Evolutionary conservation across 1,139 yeast genomes (phyloP), one percentile per base, ranked within the genome.

Genomic region (Sugiyamaella novakii): DNA sequence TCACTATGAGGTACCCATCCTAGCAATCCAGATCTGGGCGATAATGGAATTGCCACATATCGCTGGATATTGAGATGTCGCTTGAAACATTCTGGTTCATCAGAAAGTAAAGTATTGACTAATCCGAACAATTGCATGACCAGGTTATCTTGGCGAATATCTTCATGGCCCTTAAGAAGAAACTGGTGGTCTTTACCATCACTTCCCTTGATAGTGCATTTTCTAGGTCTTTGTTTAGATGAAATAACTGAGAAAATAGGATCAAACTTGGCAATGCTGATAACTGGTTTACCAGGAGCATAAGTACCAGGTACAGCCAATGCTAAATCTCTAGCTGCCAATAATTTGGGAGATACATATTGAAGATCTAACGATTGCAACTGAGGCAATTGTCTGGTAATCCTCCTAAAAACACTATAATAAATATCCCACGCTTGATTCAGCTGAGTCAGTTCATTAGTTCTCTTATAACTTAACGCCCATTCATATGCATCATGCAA

Each of bases 1-100:
- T 94, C 98, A 63, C 95, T 85, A 63, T 92, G 91, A 6, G 96
- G 92, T 25, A 94, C 98, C 98, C 98, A 94, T 0, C 98, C 96
- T 40, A 92, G 70, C 46, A 94, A 70, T 55, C 99, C 99, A n/a
- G 96, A 89, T 63, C 88, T 89, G 19, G 98, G 99, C 2, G 98
- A 89, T 45, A 94, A 72, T 7, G 99, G 98, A 59, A 87, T 91
- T 0, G 97, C 97, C 0, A 96, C 83, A 68, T 82, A 92, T 57
- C 84, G 83, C 60, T 89, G 97, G 54, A 94, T 91, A 64, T 87
- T 95, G 69, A 94, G 75, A 67, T 94, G 98, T 57, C 99, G 79
- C 72, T 88, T 91, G 77, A 91, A 92, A 65, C 97, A 89, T 65
- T 92, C 98, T 0, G 97, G 84, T 67, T 94, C 98, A 61, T 87